Evolutionary conservation across 768 basidiomycete genomes (phyloP).

Genomic region (Amanita pseudoporphyria): DNA sequence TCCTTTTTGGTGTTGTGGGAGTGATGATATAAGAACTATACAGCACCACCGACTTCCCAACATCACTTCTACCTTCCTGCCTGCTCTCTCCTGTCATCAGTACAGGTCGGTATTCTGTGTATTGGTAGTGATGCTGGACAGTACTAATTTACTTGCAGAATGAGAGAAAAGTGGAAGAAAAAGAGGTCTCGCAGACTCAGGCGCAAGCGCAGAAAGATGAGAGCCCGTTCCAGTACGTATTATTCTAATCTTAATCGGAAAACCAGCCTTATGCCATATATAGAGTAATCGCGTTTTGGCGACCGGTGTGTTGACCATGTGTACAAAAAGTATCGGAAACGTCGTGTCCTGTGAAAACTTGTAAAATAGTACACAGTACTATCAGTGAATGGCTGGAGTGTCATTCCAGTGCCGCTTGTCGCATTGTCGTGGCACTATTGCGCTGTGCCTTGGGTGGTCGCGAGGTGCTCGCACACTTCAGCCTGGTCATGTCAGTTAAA

Average conservation of each 20-base stretch:
- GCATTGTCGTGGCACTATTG: not conserved
- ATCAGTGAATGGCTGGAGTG: not conserved
- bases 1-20: conserved; percentile 17
- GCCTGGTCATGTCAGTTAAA: not conserved
- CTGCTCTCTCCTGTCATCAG: conserved; percentile 21
- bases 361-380: conserved; percentile 1
- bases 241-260: not conserved
- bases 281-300: conserved; percentile 29
- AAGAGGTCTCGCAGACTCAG: conserved; percentile 89
- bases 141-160: conserved; percentile 27
- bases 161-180: conserved; percentile 98
- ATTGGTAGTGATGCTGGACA: not conserved
- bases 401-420: conserved; percentile 1
- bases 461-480: conserved; percentile 2
- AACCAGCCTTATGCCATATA: not conserved
- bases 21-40: conserved; percentile 34
- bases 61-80: conserved; percentile 10
- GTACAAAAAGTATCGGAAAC: conserved; percentile 14
- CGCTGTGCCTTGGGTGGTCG: not conserved
- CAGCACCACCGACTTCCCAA: conserved; percentile 15
- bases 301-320: conserved; percentile 7
- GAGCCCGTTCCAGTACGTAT: conserved; percentile 83
- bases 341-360: conserved; percentile 9
- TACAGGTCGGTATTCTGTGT: conserved; percentile 18
- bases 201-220: conserved; percentile 94